phyloP scores from a whole-genome alignment of 1,284 basidiomycete species.

The Microbotryum silenes-acaulis region DNA sequence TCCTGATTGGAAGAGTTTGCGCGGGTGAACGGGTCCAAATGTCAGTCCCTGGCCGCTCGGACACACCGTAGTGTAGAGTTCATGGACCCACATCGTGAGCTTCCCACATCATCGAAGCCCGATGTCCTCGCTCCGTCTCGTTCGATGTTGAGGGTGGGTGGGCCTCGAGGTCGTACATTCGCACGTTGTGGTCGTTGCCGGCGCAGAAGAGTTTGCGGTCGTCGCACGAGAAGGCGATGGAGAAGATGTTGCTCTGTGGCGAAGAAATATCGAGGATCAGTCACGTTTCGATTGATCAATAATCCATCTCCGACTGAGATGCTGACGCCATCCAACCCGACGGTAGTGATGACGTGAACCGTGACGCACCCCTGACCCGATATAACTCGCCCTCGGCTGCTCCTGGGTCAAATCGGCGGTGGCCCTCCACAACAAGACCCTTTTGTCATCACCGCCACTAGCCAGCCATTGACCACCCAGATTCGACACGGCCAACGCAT shows the following conservation, averaged over 20 bases:
- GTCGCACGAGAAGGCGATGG: conserved; percentile 57
- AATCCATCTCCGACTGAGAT: neutral
- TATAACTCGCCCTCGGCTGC: conserved; percentile 55
- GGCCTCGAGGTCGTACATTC: conserved; percentile 35
- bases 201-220: conserved; percentile 58
- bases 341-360: conserved; percentile 36
- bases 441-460: conserved; percentile 64
- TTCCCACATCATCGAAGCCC: conserved; percentile 1
- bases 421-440: conserved; percentile 13
- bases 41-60: conserved; percentile 19
- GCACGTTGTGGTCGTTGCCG: conserved; percentile 53
- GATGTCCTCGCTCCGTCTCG: too few species aligned
- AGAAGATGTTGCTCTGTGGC: conserved; percentile 58
- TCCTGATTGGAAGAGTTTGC: conserved; percentile 14
- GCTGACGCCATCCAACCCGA: conserved; percentile 44
- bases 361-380: conserved; percentile 58
- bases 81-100: conserved; percentile 13
- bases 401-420: neutral
- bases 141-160: neutral
- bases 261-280: neutral
- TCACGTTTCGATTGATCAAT: neutral
- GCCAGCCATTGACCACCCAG: conserved; percentile 60
- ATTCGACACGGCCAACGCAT: conserved; percentile 57
- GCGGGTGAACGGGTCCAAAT: conserved; percentile 34
- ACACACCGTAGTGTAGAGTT: too few species aligned